Conservation (phyloP, 176 grass and related monocot species). For the Pontederia crassipes region DNA sequence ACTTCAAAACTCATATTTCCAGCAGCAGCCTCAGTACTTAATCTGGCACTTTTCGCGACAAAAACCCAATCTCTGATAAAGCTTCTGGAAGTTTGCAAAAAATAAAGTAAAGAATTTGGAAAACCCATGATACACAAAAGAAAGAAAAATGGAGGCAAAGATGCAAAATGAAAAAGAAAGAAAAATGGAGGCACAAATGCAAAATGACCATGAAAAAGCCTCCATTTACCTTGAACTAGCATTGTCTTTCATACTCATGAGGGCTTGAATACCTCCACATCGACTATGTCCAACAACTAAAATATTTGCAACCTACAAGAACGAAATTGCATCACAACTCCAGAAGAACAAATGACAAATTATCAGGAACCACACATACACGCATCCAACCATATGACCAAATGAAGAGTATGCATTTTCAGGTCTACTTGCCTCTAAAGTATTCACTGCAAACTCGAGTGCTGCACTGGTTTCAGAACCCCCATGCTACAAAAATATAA, state of each 20-base stretch:
- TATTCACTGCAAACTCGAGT: conserved; percentile 71
- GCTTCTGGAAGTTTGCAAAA: conserved; percentile 30
- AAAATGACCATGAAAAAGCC: background rate
- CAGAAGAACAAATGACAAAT: background rate
- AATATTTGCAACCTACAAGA: conserved; percentile 59
- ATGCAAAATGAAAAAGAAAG: conserved; percentile 6
- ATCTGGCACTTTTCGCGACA: conserved; percentile 64
- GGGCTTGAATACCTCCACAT: conserved; percentile 89
- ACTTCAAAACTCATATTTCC: conserved; percentile 76
- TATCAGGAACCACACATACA: background rate
- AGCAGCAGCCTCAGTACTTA: conserved; percentile 87
- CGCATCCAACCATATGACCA: background rate
- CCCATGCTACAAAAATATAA: conserved; percentile 45
- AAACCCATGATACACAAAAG: background rate
- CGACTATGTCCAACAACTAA: conserved; percentile 85
- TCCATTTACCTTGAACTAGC: conserved; percentile 37
- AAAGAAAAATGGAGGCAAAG: conserved; percentile 20
- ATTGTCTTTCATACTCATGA: conserved; percentile 77
- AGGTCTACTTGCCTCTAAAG: conserved; percentile 38
- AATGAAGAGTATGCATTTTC: background rate
- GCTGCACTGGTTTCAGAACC: conserved; percentile 80
- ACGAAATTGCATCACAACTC: conserved; percentile 10
- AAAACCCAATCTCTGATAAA: conserved; percentile 81
- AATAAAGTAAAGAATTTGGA: background rate
- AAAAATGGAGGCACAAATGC: conserved; percentile 5